Base-by-base conservation (phyloP, 2,329 filamentous ascomycete genomes). In the Trichoderma harzianum region DNA sequence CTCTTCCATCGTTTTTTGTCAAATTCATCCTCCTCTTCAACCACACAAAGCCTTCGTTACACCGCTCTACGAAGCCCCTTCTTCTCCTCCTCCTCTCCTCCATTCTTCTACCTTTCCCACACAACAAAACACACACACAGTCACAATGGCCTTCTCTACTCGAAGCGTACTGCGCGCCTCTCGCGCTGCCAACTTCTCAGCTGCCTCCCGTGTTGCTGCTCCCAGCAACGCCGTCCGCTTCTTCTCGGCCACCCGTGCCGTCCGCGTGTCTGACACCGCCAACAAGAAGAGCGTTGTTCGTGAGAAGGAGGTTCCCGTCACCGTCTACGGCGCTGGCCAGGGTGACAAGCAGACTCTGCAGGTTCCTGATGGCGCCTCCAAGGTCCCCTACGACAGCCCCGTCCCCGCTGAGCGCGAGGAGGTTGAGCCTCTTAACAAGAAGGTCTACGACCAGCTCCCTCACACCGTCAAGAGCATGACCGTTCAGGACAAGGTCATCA, bases 401-500 rank as follows among this genome's bases (percentile, higher is more conserved):
- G 76, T 73, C 34, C 77, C 78, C 16, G 76, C 80, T 57, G 85
- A 88, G 76, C 81, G 86, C 65, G 84, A 86, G 61, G 78, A 81
- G 16, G 83, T 90, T 63, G 76, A 82, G 30, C 88, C 88, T 24
- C 83, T 91, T 58, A 84, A 83, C 74, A 82, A 85, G 73, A 83
- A 85, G 76, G 83, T 88, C 70, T 89, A 85, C 80, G 80, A 86
- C 63, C 80, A 84, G 57, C 84, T 93, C 79, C 88, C 90, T 6
- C 85, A 87, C 34, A 93, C 90, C 43, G 85, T 93, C 82, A 86
- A 89, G 82, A 91, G 87, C 81, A 91, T 93, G 86, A 89, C 86
- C 67, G 85, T 93, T 73, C 88, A 87, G 79, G 90, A 86, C 79
- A 93, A 93, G 86, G 88, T 91, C 70, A 90, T 92, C 75, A 86